phyloP scores from a whole-genome alignment of 495 filamentous ascomycete species.

The Sporormia fimetaria region DNA sequence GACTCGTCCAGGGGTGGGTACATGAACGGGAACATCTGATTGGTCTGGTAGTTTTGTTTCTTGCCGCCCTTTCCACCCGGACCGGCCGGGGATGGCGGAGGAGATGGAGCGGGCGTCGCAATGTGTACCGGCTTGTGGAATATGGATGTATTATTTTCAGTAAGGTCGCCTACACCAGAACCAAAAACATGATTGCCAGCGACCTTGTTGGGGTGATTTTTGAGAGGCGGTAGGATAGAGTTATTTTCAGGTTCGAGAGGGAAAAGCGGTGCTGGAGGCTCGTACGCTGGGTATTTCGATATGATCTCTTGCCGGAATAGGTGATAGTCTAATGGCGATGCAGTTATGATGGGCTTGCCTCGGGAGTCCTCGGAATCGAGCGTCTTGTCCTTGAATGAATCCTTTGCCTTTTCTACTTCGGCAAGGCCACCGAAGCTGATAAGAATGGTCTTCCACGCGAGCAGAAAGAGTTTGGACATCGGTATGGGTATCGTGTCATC shows the following conservation, averaged over 20 bases:
- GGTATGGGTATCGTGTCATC: conserved; percentile 62
- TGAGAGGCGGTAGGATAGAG: conserved; percentile 76
- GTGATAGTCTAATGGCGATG: conserved; percentile 92
- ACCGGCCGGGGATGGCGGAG: conserved; percentile 79
- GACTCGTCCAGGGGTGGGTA: conserved; percentile 80
- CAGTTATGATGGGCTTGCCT: conserved; percentile 58
- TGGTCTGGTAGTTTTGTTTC: conserved; percentile 98
- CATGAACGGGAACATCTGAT: conserved; percentile 96
- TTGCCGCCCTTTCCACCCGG: conserved; percentile 88
- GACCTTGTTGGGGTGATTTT: conserved; percentile 52
- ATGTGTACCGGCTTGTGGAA: conserved; percentile 95
- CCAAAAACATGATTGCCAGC: conserved; percentile 25
- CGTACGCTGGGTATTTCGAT: conserved; percentile 97
- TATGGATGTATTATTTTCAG: conserved; percentile 58
- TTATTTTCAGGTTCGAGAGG: conserved; percentile 83
- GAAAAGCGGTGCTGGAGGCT: conserved; percentile 71
- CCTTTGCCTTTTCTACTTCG: conserved; percentile 63
- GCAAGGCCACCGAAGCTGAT: conserved; percentile 68
- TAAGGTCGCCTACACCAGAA: conserved; percentile 32
- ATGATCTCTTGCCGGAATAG: conserved; percentile 92
- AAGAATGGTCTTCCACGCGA: conserved; percentile 72
- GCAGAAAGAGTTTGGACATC: conserved; percentile 40
- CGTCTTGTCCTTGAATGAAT: conserved; percentile 42
- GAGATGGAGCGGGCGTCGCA: conserved; percentile 93
- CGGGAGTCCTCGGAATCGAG: conserved; percentile 31